Conservation (phyloP, 352 stramenopile species). For the Phytophthora sojae region DNA sequence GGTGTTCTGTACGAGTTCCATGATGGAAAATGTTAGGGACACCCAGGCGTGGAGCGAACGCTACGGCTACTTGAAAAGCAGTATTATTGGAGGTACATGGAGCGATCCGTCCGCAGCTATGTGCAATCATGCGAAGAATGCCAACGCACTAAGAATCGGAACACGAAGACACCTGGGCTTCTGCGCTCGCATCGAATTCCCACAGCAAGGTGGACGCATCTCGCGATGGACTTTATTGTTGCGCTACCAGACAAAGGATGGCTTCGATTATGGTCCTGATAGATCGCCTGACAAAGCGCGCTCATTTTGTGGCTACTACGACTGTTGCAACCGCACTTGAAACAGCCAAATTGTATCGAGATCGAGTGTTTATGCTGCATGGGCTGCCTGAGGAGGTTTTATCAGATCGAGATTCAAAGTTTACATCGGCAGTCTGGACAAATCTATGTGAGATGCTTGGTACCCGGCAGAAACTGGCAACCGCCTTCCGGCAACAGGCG, state of each 20-base stretch:
- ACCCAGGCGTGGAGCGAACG: conserved; percentile 18
- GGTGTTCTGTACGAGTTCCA: conserved; percentile 21
- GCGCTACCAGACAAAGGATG: neutral
- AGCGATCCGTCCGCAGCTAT: conserved; percentile 3
- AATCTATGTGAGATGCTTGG: conserved; percentile 14
- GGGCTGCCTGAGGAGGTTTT: conserved; percentile 17
- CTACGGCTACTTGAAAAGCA: conserved; percentile 4
- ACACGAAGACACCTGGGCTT: neutral
- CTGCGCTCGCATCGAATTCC: neutral
- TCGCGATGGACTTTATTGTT: neutral
- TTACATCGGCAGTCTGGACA: conserved; percentile 21
- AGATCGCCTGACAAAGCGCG: conserved; percentile 1
- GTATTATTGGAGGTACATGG: conserved; percentile 17
- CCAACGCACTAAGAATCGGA: conserved; percentile 3
- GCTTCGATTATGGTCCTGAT: neutral
- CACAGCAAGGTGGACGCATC: neutral
- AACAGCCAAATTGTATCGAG: conserved; percentile 13
- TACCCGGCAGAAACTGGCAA: conserved; percentile 16
- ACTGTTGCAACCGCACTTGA: neutral
- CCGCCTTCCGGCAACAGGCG: conserved; percentile 18
- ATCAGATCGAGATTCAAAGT: conserved; percentile 28
- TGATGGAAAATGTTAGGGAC: conserved; percentile 13
- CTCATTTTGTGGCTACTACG: neutral
- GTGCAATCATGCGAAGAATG: conserved; percentile 19
- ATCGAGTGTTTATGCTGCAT: conserved; percentile 15